Evolutionary conservation across 305 asterid species (phyloP).

Genomic region (Solanum hybrid): DNA sequence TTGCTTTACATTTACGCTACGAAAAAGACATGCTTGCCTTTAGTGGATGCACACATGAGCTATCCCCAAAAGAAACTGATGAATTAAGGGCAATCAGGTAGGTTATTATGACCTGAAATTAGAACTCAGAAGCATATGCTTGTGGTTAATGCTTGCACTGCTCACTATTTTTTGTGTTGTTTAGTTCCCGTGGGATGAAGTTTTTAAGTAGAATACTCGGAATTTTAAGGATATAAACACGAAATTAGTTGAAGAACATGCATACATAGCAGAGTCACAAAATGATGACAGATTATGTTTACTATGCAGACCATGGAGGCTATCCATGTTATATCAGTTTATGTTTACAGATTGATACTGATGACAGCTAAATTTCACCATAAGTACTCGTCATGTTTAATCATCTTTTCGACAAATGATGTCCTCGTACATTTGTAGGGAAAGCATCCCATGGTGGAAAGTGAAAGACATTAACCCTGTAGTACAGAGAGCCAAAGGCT

Average conservation of each 20-base stretch:
- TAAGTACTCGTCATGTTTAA: background rate
- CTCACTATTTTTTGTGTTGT: background rate
- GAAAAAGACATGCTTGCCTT: conserved; percentile 98
- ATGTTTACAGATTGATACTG: background rate
- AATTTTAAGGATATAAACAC: background rate
- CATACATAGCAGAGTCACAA: too few relatives aligned
- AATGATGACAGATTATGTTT: background rate
- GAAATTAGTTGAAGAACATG: background rate
- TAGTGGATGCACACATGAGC: conserved; percentile 91
- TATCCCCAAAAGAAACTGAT: conserved; percentile 72
- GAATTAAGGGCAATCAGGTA: conserved; percentile 80
- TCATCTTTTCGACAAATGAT: background rate
- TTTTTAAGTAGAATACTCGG: background rate
- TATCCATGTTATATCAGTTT: background rate
- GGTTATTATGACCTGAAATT: background rate
- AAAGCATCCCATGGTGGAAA: conserved; percentile 90
- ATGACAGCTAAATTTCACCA: background rate
- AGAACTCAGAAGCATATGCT: background rate
- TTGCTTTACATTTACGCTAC: conserved; percentile 85
- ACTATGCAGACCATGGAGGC: background rate
- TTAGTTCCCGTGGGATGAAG: background rate
- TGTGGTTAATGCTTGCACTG: background rate
- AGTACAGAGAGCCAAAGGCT: conserved; percentile 79
- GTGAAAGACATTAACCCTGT: conserved; percentile 78
- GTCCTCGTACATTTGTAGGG: conserved; percentile 35